Evolutionary conservation across 2,329 filamentous ascomycete genomes (phyloP).

Genomic region (Alternaria sp.): DNA sequence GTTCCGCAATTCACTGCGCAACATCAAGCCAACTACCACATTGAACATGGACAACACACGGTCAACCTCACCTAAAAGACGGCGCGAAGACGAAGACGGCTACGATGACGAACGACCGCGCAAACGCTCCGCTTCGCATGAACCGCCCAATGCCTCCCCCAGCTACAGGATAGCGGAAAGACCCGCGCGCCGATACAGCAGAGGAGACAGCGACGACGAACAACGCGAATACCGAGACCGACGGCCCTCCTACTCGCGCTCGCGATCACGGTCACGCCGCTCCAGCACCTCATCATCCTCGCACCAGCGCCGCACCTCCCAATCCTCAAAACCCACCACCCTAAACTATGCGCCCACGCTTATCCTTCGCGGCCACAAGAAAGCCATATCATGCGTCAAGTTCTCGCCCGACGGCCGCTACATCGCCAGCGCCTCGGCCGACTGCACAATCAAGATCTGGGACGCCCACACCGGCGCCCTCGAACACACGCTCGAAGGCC

Average conservation of each 20-base stretch:
- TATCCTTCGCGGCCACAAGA: conserved; percentile 76
- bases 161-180: conserved; percentile 43
- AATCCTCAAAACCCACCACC: conserved; percentile 58
- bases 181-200: conserved; percentile 44
- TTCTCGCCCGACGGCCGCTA: conserved; percentile 90
- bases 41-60: conserved; percentile 24
- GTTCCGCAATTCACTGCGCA: conserved; percentile 11
- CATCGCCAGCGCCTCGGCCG: conserved; percentile 86
- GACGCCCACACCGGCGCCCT: conserved; percentile 77
- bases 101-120: conserved; percentile 37
- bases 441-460: conserved; percentile 93
- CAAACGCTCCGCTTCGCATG: conserved; percentile 42
- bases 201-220: conserved; percentile 42
- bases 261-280: conserved; percentile 17
- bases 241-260: conserved; percentile 26
- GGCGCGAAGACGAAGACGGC: conserved; percentile 36
- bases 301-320: conserved; percentile 36
- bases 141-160: conserved; percentile 36
- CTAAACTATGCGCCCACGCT: conserved; percentile 75
- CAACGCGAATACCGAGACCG: conserved; percentile 34
- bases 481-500: conserved; percentile 88
- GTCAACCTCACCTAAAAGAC: conserved; percentile 38
- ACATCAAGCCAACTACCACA: neutral
- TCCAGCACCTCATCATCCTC: conserved; percentile 26
- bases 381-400: conserved; percentile 81